phyloP scores from a whole-genome alignment of 805 yeast species.

The Yamadazyma paraphyllophila region DNA sequence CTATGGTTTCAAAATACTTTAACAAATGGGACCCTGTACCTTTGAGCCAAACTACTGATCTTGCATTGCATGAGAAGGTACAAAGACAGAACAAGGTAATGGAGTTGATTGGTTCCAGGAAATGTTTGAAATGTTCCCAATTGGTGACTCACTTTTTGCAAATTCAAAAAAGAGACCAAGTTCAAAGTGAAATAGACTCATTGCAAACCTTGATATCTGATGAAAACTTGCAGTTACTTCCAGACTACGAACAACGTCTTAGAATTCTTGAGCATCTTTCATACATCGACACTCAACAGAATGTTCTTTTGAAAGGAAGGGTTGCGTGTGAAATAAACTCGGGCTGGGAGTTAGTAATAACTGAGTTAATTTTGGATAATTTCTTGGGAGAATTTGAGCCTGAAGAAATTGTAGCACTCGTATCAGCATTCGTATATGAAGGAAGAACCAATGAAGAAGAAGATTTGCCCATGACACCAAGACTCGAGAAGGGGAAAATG shows the following conservation, averaged over 20 bases:
- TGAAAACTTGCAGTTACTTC: slow-evolving; percentile 83
- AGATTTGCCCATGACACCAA: slow-evolving; percentile 66
- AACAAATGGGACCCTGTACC: slow-evolving; percentile 43
- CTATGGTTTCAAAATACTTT: slow-evolving; percentile 34
- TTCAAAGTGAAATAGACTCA: slow-evolving; percentile 51
- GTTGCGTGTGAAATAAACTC: slow-evolving; percentile 81
- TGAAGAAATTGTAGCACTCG: slow-evolving; percentile 92
- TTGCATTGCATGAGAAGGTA: slow-evolving; percentile 36
- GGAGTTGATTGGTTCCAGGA: slow-evolving; percentile 23
- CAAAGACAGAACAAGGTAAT: slow-evolving; percentile 35
- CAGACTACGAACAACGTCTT: slow-evolving; percentile 90
- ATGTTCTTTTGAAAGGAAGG: slow-evolving; percentile 84
- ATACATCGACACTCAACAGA: slow-evolving; percentile 73
- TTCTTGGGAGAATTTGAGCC: slow-evolving; percentile 91
- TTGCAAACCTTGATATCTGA: slow-evolving; percentile 70
- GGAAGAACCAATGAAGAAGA: slow-evolving; percentile 70
- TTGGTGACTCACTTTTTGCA: slow-evolving; percentile 46
- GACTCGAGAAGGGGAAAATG: slow-evolving; percentile 66
- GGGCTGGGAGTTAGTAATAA: slow-evolving; percentile 87
- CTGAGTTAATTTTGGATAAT: slow-evolving; percentile 88
- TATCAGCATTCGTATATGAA: slow-evolving; percentile 91
- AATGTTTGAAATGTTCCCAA: slow-evolving; percentile 35
- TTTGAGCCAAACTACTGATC: slow-evolving; percentile 32
- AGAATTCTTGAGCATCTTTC: slow-evolving; percentile 74
- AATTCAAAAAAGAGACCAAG: slow-evolving; percentile 42